Conservation (phyloP, 2,329 filamentous ascomycete genomes). For the Aureobasidium sp. region DNA sequence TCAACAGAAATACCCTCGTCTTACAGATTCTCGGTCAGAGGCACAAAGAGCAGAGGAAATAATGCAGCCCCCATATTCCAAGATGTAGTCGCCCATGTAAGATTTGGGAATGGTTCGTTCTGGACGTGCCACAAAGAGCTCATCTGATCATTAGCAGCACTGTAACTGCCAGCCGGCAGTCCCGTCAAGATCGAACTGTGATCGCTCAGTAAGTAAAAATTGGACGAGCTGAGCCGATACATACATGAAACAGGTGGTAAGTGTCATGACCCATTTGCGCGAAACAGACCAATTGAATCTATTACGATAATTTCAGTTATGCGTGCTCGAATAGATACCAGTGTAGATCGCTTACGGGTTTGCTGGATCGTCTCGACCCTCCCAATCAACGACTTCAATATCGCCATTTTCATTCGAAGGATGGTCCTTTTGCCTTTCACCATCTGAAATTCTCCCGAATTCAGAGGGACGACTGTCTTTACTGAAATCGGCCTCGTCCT, state of each 20-base stretch:
- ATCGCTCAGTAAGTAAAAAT: background rate
- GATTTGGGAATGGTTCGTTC: slow-evolving; percentile 28
- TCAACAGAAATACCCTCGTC: background rate
- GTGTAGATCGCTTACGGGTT: slow-evolving; percentile 14
- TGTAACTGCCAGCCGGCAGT: slow-evolving; percentile 25
- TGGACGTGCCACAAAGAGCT: slow-evolving; percentile 34
- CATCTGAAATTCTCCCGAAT: background rate
- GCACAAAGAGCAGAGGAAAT: slow-evolving; percentile 26
- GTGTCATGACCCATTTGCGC: slow-evolving; percentile 26
- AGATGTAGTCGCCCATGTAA: slow-evolving; percentile 24
- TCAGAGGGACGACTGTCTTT: background rate
- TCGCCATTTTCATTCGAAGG: slow-evolving; percentile 2
- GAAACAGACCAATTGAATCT: slow-evolving; percentile 24
- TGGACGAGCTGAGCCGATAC: background rate
- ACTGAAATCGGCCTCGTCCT: background rate
- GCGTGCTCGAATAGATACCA: background rate
- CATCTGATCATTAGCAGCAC: slow-evolving; percentile 22
- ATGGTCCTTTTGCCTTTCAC: background rate
- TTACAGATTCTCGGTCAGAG: slow-evolving; percentile 25
- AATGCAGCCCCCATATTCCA: slow-evolving; percentile 30
- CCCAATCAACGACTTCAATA: slow-evolving; percentile 19
- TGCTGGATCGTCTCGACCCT: slow-evolving; percentile 21
- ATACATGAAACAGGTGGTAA: slow-evolving; percentile 23
- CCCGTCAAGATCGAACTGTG: slow-evolving; percentile 25
- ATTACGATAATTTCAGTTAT: background rate